Conservation (phyloP, 495 filamentous ascomycete species). For the Aspergillus egyptiacus region DNA sequence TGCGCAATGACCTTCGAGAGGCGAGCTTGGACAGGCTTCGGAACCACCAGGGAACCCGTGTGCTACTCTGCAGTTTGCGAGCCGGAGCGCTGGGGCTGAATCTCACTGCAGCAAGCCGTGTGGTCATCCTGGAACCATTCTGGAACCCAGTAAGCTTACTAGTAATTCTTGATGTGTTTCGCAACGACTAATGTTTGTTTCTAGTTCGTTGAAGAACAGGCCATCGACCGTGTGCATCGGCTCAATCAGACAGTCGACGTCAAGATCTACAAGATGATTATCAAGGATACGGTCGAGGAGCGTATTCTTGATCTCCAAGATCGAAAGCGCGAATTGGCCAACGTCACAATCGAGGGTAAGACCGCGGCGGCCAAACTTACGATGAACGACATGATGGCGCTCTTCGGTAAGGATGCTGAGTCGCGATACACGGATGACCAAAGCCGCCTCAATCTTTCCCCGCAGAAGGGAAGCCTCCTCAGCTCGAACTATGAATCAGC, state of each 20-base stretch:
- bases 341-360: slow-evolving; percentile 77
- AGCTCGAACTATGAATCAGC: slow-evolving; percentile 9
- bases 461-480: slow-evolving; percentile 25
- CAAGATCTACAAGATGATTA: slow-evolving; percentile 86
- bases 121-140: slow-evolving; percentile 94
- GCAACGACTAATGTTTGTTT: slow-evolving; percentile 16
- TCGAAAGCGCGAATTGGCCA: slow-evolving; percentile 82
- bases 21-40: slow-evolving; percentile 71
- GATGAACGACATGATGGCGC: slow-evolving; percentile 85
- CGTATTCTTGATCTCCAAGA: slow-evolving; percentile 88
- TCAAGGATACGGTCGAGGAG: slow-evolving; percentile 81
- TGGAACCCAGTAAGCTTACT: slow-evolving; percentile 77
- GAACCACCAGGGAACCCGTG: slow-evolving; percentile 62
- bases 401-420: slow-evolving; percentile 78
- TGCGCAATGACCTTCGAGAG: slow-evolving; percentile 91
- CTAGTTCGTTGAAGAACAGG: slow-evolving; percentile 94
- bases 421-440: slow-evolving; percentile 32
- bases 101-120: slow-evolving; percentile 85
- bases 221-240: slow-evolving; percentile 95
- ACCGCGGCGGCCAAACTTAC: slow-evolving; percentile 71
- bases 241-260: slow-evolving; percentile 93
- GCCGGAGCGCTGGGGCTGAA: slow-evolving; percentile 92
- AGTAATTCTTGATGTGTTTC: neutral
- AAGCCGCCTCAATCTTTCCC: slow-evolving; percentile 19
- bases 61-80: slow-evolving; percentile 86